Percentiles rank a stretch among this genome's conserved stretches.
Evolutionary conservation across 179 eudicot genomes (phyloP).

Genomic region (Nepenthes alata): DNA sequence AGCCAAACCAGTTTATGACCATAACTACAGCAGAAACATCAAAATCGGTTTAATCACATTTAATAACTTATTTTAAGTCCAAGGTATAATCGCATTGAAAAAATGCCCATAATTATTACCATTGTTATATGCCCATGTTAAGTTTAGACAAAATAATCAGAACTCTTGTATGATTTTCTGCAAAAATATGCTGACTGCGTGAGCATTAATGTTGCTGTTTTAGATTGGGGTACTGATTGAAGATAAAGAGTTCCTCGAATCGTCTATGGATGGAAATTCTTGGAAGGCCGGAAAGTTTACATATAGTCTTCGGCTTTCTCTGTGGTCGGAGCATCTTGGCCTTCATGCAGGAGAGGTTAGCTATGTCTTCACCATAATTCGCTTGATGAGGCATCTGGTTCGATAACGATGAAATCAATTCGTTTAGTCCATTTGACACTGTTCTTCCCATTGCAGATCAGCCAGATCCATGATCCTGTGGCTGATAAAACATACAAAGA

Average conservation of each 20-base stretch:
- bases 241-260: constrained; percentile 78
- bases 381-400: neutral
- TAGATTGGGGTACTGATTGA: constrained; percentile 86
- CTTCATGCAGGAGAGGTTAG: constrained; percentile 68
- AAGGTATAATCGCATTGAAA: no score
- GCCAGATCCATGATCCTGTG: constrained; percentile 73
- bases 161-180: neutral
- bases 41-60: no score
- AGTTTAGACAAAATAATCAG: no score
- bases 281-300: constrained; percentile 95
- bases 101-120: no score
- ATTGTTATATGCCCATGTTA: no score
- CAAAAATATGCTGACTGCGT: neutral
- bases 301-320: constrained; percentile 70
- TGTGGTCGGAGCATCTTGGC: constrained; percentile 99
- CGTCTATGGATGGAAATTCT: constrained; percentile 62
- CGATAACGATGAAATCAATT: no score
- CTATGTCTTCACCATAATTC: neutral
- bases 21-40: no score
- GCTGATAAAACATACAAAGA: constrained; percentile 68
- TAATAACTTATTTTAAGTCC: no score
- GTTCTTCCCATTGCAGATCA: constrained; percentile 31
- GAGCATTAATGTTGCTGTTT: neutral
- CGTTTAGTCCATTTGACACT: neutral
- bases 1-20: no score